Evolutionary conservation across 2,329 filamentous ascomycete species (phyloP).

Genomic region (Coniella vitis): DNA sequence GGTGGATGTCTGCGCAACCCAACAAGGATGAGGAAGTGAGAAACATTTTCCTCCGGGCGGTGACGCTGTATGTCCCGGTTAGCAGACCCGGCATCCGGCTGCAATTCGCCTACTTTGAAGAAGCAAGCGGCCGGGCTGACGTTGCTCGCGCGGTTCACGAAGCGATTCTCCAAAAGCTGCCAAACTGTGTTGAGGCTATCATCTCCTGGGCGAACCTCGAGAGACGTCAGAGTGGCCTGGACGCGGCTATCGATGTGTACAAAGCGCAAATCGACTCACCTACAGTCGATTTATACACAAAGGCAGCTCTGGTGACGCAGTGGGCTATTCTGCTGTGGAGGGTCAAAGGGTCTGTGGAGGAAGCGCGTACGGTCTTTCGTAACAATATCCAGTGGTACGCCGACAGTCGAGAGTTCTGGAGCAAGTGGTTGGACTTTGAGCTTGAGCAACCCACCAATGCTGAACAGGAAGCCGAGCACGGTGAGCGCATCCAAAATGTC

Average conservation of each 20-base stretch:
- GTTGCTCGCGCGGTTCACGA: slow-evolving; percentile 80
- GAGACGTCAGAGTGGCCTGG: slow-evolving; percentile 74
- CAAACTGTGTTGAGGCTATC: slow-evolving; percentile 81
- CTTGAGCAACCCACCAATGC: slow-evolving; percentile 68
- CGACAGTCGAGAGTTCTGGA: slow-evolving; percentile 85
- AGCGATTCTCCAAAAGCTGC: slow-evolving; percentile 68
- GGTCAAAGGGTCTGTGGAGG: slow-evolving; percentile 70
- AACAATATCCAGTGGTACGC: slow-evolving; percentile 79
- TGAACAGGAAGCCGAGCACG: slow-evolving; percentile 57
- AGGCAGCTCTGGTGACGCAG: slow-evolving; percentile 80
- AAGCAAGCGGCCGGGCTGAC: slow-evolving; percentile 69
- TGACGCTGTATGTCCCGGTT: slow-evolving; percentile 79
- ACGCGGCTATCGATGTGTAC: slow-evolving; percentile 77
- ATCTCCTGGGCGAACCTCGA: slow-evolving; percentile 81
- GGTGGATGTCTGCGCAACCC: slow-evolving; percentile 82
- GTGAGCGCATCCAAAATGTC: slow-evolving; percentile 71
- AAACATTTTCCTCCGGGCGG: slow-evolving; percentile 84
- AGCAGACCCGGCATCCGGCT: slow-evolving; percentile 76
- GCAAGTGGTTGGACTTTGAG: slow-evolving; percentile 83
- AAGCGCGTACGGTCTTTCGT: slow-evolving; percentile 76
- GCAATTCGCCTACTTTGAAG: slow-evolving; percentile 92
- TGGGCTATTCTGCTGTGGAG: slow-evolving; percentile 87
- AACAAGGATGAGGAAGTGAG: slow-evolving; percentile 84
- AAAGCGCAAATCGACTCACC: slow-evolving; percentile 72
- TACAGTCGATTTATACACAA: slow-evolving; percentile 67